Base-by-base conservation (phyloP, 345 rosid genomes). In the Citrus medica region DNA sequence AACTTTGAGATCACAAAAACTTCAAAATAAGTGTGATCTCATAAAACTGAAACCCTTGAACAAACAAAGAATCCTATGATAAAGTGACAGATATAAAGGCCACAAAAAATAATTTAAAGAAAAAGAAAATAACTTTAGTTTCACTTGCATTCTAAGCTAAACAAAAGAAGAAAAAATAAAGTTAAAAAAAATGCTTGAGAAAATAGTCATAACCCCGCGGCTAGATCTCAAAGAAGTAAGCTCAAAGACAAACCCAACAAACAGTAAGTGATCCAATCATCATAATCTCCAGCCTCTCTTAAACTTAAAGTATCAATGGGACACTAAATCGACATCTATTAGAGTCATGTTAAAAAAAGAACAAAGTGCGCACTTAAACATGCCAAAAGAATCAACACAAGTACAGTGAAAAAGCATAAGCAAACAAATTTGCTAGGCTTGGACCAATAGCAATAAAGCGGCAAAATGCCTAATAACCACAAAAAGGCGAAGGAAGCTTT, bases 111-210 rank as follows among this genome's bases (percentile, higher is more conserved):
- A 71, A 84, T 66, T 32, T 79, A 67, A 76, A 28, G 40, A 77
- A 73, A 71, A 35, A 59, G 69, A 78, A 67, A 78, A 79, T 42
- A 73, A 69, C 82, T 88, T 84, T 82, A 84, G 74, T 79, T 85
- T 91, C 97, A 87, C 98, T 91, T 91, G 90, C 92, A 90, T 85
- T 91, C 82, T 74, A 93, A 89, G 90, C 88, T 84, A 89, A 85
- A 81, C 74, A 81, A 87, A 75, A 8, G 65, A 48, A 6, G 12
- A 38, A 46, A 75, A 75, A 79, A 82, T 58, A 82, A 63, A 58
- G 46, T 75, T 73, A n/a, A 79, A 81, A 38, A 24, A 38, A 24
- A 62, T 38, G 65, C 70, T 25, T 30, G 79, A 84, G 83, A 77
- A 87, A 87, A 83, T 82, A 81, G 80, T 27, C 85, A 84, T 84